These are phyloP conservation scores for Zychaea mexicana DNA, from an alignment of 371 early-diverging fungal genomes.

Conservation along the genomic window DNA sequence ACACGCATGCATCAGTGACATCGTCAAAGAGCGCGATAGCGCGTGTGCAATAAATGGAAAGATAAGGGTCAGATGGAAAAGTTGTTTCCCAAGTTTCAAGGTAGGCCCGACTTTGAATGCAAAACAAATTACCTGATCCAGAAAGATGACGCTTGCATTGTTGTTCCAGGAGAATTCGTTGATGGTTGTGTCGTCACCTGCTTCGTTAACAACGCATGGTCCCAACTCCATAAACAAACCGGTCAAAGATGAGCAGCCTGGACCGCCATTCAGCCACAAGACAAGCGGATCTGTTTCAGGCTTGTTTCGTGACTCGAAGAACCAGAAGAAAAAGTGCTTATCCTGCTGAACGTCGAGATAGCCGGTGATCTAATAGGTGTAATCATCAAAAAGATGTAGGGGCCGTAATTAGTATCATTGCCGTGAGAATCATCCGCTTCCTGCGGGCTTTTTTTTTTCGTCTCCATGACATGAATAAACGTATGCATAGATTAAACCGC, in stretches of 20 bases:
- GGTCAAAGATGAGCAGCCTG: conserved; percentile 77
- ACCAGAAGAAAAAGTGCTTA: conserved; percentile 87
- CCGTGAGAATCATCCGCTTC: no score
- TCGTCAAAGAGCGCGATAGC: no score
- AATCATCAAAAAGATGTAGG: background rate
- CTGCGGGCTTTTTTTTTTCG: no score
- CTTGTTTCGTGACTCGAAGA: conserved; percentile 83
- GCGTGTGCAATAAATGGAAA: no score
- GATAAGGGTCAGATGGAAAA: no score
- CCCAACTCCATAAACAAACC: conserved; percentile 87
- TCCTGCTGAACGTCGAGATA: conserved; percentile 63
- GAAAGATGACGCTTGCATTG: conserved; percentile 79
- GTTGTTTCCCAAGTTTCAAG: no score
- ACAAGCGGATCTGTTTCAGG: conserved; percentile 78
- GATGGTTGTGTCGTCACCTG: conserved; percentile 54
- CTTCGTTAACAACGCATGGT: conserved; percentile 65
- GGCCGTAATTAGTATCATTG: no score
- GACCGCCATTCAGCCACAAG: conserved; percentile 87
- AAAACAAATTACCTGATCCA: conserved; percentile 66
- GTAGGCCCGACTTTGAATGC: no score
- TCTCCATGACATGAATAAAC: no score
- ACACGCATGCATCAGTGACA: background rate
- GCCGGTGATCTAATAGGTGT: conserved; percentile 34
- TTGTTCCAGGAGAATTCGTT: conserved; percentile 81
- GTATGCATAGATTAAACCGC: no score